These are phyloP conservation scores for Apiotrichum laibachii DNA, from an alignment of 1,284 basidiomycete genomes.

Conservation along the genomic window DNA sequence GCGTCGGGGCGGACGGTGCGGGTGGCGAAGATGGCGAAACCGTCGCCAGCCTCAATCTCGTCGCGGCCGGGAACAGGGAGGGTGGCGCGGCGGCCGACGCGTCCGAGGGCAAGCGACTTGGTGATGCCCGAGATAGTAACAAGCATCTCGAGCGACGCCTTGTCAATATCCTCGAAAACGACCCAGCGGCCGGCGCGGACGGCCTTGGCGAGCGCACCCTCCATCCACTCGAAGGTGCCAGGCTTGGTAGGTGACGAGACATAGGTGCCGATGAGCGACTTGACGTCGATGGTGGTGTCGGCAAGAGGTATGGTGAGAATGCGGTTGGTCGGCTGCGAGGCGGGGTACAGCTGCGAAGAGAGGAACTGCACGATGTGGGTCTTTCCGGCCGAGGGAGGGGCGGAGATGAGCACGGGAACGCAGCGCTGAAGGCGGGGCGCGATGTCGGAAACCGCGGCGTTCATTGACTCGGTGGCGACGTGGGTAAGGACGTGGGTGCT, in stretches of 20 bases:
- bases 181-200: constrained; percentile 92
- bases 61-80: constrained; percentile 66
- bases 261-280: constrained; percentile 90
- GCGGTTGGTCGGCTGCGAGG: constrained; percentile 55
- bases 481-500: constrained; percentile 55
- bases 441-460: constrained; percentile 62
- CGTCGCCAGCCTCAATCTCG: constrained; percentile 68
- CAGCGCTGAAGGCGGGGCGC: constrained; percentile 66
- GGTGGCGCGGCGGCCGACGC: constrained; percentile 63
- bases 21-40: constrained; percentile 77
- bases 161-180: constrained; percentile 89
- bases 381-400: constrained; percentile 87
- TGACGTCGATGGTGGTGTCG: constrained; percentile 91
- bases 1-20: constrained; percentile 59
- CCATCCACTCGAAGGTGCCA: constrained; percentile 94
- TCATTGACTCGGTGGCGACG: constrained; percentile 66
- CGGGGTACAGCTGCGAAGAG: constrained; percentile 58
- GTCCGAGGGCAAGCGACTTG: constrained; percentile 68
- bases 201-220: constrained; percentile 87
- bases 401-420: constrained; percentile 78
- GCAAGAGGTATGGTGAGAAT: constrained; percentile 84
- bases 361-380: constrained; percentile 77
- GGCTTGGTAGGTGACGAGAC: constrained; percentile 80
- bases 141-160: constrained; percentile 79
- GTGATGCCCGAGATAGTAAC: constrained; percentile 77